These are phyloP conservation scores for Mycena crocata DNA, from an alignment of 768 basidiomycete species.

Conservation along the genomic window DNA sequence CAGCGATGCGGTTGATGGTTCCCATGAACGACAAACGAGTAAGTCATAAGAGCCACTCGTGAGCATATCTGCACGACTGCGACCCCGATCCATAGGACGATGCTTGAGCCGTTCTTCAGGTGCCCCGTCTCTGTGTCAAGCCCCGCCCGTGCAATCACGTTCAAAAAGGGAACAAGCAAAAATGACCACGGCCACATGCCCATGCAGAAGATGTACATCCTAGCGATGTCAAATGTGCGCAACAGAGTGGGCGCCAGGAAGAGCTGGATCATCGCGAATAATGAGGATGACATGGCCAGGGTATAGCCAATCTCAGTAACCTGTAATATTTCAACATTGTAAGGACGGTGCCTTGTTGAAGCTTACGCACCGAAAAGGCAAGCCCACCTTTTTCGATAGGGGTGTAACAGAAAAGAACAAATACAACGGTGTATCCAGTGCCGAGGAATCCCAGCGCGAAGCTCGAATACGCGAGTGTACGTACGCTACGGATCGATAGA, in stretches of 20 bases:
- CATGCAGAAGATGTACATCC: constrained; percentile 66
- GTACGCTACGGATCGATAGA: constrained; percentile 62
- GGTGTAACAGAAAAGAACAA: constrained; percentile 73
- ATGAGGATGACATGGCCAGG: constrained; percentile 57
- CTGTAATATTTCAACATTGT: constrained; percentile 2
- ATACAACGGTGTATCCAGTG: constrained; percentile 72
- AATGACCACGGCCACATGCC: constrained; percentile 16
- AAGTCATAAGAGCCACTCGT: constrained; percentile 58
- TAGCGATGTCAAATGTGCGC: constrained; percentile 58
- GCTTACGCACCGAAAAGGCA: constrained; percentile 39
- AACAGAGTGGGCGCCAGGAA: constrained; percentile 66
- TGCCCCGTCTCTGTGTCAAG: no score
- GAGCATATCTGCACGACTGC: constrained; percentile 28
- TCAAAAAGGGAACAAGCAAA: constrained; percentile 56
- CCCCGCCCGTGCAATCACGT: constrained; percentile 61
- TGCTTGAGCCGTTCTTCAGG: constrained; percentile 45
- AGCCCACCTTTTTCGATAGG: constrained; percentile 63
- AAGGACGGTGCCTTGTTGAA: constrained; percentile 19
- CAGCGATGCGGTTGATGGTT: background rate
- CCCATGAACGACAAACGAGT: constrained; percentile 55
- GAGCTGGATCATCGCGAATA: constrained; percentile 57
- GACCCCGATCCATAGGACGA: background rate
- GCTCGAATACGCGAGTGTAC: constrained; percentile 60
- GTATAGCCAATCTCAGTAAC: constrained; percentile 53
- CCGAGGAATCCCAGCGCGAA: constrained; percentile 67